Percentiles rank a stretch among this genome's conserved stretches.
Conservation (phyloP, 2,329 filamentous ascomycete species). For the Ophioceras dolichostomum region DNA sequence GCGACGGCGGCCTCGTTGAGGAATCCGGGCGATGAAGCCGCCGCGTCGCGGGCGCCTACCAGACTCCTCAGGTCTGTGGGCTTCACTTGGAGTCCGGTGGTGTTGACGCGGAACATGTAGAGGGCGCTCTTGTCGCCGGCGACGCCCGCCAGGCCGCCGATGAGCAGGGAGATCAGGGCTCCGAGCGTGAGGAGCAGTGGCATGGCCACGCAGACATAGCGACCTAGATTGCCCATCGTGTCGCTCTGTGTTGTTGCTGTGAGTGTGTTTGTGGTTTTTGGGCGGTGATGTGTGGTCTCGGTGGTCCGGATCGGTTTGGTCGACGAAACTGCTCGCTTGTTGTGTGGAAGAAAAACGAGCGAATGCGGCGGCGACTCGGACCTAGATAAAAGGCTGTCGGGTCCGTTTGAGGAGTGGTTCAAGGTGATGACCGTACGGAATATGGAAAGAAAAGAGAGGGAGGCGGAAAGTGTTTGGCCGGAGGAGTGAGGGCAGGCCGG, state of each 20-base stretch:
- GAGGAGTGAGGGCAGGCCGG: too few relatives aligned
- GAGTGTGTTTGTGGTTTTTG: background rate
- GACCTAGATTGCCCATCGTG: conserved; percentile 44
- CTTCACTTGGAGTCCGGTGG: conserved; percentile 43
- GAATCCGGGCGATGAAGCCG: conserved; percentile 11
- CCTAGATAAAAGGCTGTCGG: too few relatives aligned
- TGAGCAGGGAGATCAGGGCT: conserved; percentile 57
- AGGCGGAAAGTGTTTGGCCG: too few relatives aligned
- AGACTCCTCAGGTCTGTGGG: conserved; percentile 7
- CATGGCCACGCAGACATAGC: conserved; percentile 76
- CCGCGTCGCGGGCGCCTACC: background rate
- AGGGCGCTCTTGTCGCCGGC: conserved; percentile 34
- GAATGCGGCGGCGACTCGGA: too few relatives aligned
- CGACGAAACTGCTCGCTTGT: too few relatives aligned
- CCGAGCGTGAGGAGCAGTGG: conserved; percentile 73
- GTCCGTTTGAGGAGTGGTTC: too few relatives aligned
- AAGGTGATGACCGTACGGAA: too few relatives aligned
- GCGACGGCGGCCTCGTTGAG: conserved; percentile 15
- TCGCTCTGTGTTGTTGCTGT: conserved; percentile 10
- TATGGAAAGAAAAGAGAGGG: too few relatives aligned
- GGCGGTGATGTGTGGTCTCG: background rate
- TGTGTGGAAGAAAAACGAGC: too few relatives aligned
- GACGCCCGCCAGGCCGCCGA: conserved; percentile 43
- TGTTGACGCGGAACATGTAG: conserved; percentile 49
- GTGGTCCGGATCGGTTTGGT: background rate